A percentile compares a stretch with the other conserved stretches of the same genome.
Evolutionary conservation across 208 protist genomes (phyloP).

Genomic region (Novymonas esmeraldas): DNA sequence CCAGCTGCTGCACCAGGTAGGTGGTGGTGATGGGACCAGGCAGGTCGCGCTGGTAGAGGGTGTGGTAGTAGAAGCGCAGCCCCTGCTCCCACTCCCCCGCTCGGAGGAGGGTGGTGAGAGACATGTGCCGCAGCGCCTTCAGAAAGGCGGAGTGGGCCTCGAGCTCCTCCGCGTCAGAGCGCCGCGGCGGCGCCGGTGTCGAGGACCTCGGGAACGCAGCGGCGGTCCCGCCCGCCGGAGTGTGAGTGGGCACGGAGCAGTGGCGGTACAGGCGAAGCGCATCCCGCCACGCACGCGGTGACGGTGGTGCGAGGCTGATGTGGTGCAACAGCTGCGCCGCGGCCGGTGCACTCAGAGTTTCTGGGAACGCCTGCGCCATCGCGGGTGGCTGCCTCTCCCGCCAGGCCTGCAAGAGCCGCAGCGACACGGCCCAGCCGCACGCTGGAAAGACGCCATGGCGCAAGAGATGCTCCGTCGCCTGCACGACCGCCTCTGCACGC

Average conservation of each 20-base stretch:
- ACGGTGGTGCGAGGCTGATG: constrained; percentile 29
- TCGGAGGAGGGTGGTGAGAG: constrained; percentile 41
- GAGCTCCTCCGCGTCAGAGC: neutral
- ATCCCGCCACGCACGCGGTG: constrained; percentile 23
- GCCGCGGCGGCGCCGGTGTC: neutral
- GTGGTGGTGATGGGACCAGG: constrained; percentile 49
- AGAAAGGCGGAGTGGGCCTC: constrained; percentile 18
- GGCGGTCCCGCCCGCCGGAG: neutral
- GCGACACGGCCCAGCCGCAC: constrained; percentile 17
- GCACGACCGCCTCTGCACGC: neutral
- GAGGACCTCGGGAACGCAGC: too few species aligned
- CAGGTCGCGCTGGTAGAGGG: constrained; percentile 55
- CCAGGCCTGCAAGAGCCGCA: constrained; percentile 17
- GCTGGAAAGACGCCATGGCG: constrained; percentile 27
- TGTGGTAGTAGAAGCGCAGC: constrained; percentile 51
- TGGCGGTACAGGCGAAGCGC: constrained; percentile 26
- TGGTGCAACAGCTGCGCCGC: constrained; percentile 29
- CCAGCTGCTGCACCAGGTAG: constrained; percentile 46
- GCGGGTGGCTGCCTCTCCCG: constrained; percentile 8
- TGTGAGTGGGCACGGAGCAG: constrained; percentile 11
- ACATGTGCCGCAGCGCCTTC: constrained; percentile 43
- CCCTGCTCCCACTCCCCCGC: constrained; percentile 42
- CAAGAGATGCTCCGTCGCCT: constrained; percentile 16
- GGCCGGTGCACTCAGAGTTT: constrained; percentile 12
- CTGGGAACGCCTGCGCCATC: constrained; percentile 10